Percentiles rank a stretch among this genome's conserved stretches.
phyloP scores from a whole-genome alignment of 768 basidiomycete species.

The Ramaria sp. region DNA sequence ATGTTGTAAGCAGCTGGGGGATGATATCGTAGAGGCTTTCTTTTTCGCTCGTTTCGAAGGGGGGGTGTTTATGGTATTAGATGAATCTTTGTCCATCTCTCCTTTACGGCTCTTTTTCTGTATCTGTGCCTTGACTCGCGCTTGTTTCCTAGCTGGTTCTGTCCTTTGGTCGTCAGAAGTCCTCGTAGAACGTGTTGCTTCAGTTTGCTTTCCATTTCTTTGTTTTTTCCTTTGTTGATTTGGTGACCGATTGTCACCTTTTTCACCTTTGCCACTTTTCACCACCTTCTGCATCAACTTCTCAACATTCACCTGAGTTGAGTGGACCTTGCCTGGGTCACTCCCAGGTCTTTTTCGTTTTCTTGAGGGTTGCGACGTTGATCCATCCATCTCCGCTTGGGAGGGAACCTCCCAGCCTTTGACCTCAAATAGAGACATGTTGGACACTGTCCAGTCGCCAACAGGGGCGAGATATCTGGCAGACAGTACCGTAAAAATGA shows the following conservation, averaged over 20 bases:
- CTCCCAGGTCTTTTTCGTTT: conserved; percentile 41
- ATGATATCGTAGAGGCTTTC: too few relatives aligned
- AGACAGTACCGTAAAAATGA: neutral
- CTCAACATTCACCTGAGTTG: conserved; percentile 44
- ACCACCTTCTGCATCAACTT: conserved; percentile 44
- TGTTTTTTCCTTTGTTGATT: conserved; percentile 12
- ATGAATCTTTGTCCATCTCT: too few relatives aligned
- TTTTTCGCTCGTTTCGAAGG: too few relatives aligned
- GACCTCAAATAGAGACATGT: conserved; percentile 49
- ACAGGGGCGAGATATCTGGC: too few relatives aligned
- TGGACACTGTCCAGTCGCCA: too few relatives aligned
- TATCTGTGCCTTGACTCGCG: too few relatives aligned
- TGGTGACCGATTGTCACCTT: conserved; percentile 4
- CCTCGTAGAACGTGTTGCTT: neutral
- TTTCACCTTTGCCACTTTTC: conserved; percentile 11
- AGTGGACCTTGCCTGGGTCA: conserved; percentile 22
- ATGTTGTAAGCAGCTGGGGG: neutral
- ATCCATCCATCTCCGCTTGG: conserved; percentile 24
- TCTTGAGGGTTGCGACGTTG: conserved; percentile 28
- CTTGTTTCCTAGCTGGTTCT: neutral
- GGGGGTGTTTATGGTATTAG: too few relatives aligned
- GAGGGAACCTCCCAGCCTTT: conserved; percentile 56
- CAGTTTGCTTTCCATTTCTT: conserved; percentile 2
- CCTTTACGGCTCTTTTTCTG: too few relatives aligned
- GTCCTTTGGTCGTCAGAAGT: neutral